Percentiles rank a stretch among this genome's conserved stretches.
Evolutionary conservation across 306 rosid species (phyloP).

Genomic region (Glycine soja): DNA sequence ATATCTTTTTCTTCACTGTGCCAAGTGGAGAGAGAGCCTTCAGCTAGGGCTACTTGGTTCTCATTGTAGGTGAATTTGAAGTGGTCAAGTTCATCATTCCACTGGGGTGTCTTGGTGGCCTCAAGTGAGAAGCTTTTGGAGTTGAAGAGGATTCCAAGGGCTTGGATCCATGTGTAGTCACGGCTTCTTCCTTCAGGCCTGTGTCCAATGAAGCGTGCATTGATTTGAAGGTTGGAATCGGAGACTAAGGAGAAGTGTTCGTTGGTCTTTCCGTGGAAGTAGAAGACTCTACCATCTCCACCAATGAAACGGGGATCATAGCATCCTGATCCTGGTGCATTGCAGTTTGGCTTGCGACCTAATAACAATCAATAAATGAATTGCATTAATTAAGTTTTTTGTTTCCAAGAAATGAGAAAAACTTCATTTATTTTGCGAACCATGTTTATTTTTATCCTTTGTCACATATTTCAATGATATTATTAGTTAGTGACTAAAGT

Average conservation of each 20-base stretch:
- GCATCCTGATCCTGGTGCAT: constrained; percentile 63
- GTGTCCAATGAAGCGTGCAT: constrained; percentile 58
- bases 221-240: constrained; percentile 56
- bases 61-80: constrained; percentile 47
- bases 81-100: constrained; percentile 50
- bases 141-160: constrained; percentile 48
- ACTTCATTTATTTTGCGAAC: too few species aligned
- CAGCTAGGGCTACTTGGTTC: not conserved
- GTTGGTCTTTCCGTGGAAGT: constrained; percentile 61
- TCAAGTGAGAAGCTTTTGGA: constrained; percentile 51
- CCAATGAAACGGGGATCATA: constrained; percentile 62
- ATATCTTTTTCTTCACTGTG: constrained; percentile 31
- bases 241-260: constrained; percentile 54
- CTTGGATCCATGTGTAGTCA: constrained; percentile 59
- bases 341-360: constrained; percentile 60
- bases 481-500: too few species aligned
- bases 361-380: not conserved
- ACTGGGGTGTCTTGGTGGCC: constrained; percentile 48
- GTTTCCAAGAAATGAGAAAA: not conserved
- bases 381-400: not conserved
- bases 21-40: constrained; percentile 52
- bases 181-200: constrained; percentile 43
- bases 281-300: constrained; percentile 60
- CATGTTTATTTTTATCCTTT: too few species aligned
- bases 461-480: too few species aligned